These are phyloP conservation scores for Botryosphaeria dothidea DNA, from an alignment of 2,329 filamentous ascomycete genomes.

Conservation along the genomic window DNA sequence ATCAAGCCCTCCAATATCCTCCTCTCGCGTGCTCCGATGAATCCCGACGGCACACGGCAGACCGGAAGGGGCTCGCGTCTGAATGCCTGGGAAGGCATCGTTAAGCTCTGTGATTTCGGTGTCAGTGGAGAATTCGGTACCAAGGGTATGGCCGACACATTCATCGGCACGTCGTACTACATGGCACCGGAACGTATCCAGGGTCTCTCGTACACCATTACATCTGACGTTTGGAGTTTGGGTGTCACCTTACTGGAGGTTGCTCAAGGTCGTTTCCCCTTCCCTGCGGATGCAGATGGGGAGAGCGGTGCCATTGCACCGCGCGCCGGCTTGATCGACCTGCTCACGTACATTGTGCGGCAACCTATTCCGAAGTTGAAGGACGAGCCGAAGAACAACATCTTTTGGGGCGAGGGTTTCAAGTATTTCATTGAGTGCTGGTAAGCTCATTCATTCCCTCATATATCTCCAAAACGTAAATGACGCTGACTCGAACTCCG, in stretches of 20 bases:
- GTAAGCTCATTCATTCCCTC: constrained; percentile 58
- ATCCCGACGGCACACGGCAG: constrained; percentile 12
- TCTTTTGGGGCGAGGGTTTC: constrained; percentile 95
- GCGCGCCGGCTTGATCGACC: constrained; percentile 86
- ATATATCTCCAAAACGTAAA: no score
- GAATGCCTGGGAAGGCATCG: constrained; percentile 66
- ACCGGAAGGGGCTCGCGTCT: background rate
- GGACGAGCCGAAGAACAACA: constrained; percentile 85
- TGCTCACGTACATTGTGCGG: constrained; percentile 95
- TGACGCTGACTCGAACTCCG: background rate
- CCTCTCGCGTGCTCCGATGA: constrained; percentile 63
- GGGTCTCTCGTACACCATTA: constrained; percentile 97
- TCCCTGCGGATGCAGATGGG: constrained; percentile 71
- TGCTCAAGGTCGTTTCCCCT: constrained; percentile 97
- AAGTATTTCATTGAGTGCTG: constrained; percentile 99
- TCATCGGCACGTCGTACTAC: constrained; percentile 98
- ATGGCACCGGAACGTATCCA: constrained; percentile 99
- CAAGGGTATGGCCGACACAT: constrained; percentile 97
- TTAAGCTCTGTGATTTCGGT: constrained; percentile 98
- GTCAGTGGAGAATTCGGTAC: constrained; percentile 98
- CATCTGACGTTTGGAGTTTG: constrained; percentile 96
- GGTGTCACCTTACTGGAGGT: constrained; percentile 97
- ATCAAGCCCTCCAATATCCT: constrained; percentile 99
- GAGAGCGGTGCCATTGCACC: constrained; percentile 83
- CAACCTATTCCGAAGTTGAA: constrained; percentile 95